Evolutionary conservation across 768 basidiomycete species (phyloP).

Genomic region (Serendipita sp.): DNA sequence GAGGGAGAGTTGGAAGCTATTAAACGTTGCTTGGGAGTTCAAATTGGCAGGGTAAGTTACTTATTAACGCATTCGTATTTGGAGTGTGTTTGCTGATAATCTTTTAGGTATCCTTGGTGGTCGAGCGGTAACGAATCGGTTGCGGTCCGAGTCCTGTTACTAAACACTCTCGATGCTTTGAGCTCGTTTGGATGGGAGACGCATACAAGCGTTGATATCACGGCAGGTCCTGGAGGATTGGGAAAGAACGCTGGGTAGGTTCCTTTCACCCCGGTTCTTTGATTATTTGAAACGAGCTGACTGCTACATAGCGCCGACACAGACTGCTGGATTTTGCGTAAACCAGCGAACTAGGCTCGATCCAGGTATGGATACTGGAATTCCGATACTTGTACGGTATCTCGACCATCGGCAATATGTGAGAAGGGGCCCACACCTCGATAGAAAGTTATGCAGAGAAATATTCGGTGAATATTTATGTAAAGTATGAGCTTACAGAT

Average conservation of each 20-base stretch:
- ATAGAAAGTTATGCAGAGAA: no score
- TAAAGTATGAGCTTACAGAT: no score
- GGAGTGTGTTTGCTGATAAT: not conserved
- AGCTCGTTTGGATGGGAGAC: not conserved
- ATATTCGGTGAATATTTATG: no score
- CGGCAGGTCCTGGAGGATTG: not conserved
- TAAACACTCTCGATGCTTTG: not conserved
- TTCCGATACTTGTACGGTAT: no score
- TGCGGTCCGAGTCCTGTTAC: not conserved
- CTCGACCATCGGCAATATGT: no score
- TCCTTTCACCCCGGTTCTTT: not conserved
- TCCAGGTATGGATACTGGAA: no score
- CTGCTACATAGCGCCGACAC: not conserved
- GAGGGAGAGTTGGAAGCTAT: slow-evolving; percentile 8
- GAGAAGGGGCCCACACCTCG: no score
- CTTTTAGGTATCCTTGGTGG: slow-evolving; percentile 2
- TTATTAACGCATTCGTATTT: no score
- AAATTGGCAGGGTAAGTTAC: not conserved
- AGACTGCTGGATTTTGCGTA: slow-evolving; percentile 3
- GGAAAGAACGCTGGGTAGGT: slow-evolving; percentile 2
- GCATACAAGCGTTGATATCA: slow-evolving; percentile 7
- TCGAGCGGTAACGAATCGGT: not conserved
- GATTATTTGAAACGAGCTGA: not conserved
- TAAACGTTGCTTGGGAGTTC: slow-evolving; percentile 8
- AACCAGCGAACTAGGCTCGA: not conserved